Evolutionary conservation across 75 land plant genomes (phyloP), one percentile per base, ranked within the genome.

Genomic region (Pinus tabuliformis): DNA sequence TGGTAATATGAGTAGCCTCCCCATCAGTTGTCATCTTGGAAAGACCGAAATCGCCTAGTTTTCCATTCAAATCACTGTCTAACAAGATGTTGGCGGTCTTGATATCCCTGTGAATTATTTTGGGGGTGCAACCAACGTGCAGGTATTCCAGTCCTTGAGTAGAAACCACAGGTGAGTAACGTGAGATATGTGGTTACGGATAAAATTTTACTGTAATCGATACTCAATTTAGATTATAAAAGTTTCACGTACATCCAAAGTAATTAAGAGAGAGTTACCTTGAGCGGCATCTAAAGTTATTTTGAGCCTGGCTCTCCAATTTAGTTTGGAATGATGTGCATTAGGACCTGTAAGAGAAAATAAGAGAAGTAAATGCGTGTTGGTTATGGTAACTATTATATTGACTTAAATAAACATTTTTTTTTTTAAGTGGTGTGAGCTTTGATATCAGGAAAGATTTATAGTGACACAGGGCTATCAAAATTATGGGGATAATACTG

Each of bases 41-140:
- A 59, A 80, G 72, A 49, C 82, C 79, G 24, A 80, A 80, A 70
- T 80, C 82, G n/a, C 73, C 78, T 4, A 80, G 59, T 78, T 76
- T 80, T 24, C 79, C 71, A 57, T 60, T 58, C 42, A 76, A 17
- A 21, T 59, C 56, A 5, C 45, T 42, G 3, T 42, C 45, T 42
- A 42, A 42, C 5, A 42, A 6, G 45, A 42, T 42, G 6, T 42
- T 42, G 2, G 45, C 45, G 0, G 45, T 42, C 45, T 42, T 42
- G 5, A 42, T 42, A 42, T 42, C 45, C 45, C 45, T 42, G 45
- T 42, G 45, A 42, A 42, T 42, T 42, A 42, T 42, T 6, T 42
- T 42, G 5, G 45, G 45, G 61, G 70, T 49, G 21, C 78, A 75
- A 21, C 77, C 77, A 15, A 57, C 77, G 61, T 75, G 77, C 9